Evolutionary conservation across 768 basidiomycete species (phyloP).

Genomic region (Hygrophoropsis aurantiaca): DNA sequence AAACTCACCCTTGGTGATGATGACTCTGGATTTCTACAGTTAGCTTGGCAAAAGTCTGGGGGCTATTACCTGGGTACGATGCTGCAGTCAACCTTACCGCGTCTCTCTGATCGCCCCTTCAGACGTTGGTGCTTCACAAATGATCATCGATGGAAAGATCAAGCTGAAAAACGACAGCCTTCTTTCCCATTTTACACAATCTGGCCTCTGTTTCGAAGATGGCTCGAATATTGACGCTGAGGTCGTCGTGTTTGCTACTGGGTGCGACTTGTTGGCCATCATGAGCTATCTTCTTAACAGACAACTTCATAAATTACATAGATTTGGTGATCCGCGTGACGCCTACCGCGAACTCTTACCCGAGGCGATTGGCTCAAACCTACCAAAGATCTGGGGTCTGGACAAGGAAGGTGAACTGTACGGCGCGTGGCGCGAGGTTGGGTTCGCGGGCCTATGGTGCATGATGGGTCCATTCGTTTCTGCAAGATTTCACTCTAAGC

Average conservation of each 20-base stretch:
- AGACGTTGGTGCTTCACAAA: constrained; percentile 32
- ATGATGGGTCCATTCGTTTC: constrained; percentile 14
- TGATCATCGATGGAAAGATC: constrained; percentile 40
- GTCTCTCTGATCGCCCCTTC: not conserved
- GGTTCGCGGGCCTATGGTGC: constrained; percentile 14
- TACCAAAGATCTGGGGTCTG: constrained; percentile 33
- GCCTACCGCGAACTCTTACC: constrained; percentile 6
- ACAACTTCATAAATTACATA: not conserved
- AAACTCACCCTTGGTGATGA: constrained; percentile 39
- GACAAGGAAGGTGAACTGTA: constrained; percentile 31
- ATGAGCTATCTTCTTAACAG: not conserved
- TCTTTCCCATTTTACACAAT: constrained; percentile 43
- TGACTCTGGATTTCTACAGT: constrained; percentile 37
- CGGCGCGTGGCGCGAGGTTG: constrained; percentile 15
- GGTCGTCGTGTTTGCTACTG: constrained; percentile 61
- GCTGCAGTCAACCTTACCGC: constrained; percentile 19
- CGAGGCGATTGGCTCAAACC: constrained; percentile 11
- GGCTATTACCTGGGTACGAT: constrained; percentile 60
- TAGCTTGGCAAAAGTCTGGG: constrained; percentile 45
- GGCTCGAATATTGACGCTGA: constrained; percentile 48
- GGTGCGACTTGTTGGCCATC: constrained; percentile 35
- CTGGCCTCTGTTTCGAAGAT: constrained; percentile 47
- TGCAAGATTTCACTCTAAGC: not conserved
- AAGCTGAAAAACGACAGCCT: constrained; percentile 40
- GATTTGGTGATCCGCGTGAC: constrained; percentile 10